A percentile compares a stretch with the other conserved stretches of the same genome.
Evolutionary conservation across 2,329 filamentous ascomycete genomes (phyloP).

Genomic region (Ilyonectria sp.): DNA sequence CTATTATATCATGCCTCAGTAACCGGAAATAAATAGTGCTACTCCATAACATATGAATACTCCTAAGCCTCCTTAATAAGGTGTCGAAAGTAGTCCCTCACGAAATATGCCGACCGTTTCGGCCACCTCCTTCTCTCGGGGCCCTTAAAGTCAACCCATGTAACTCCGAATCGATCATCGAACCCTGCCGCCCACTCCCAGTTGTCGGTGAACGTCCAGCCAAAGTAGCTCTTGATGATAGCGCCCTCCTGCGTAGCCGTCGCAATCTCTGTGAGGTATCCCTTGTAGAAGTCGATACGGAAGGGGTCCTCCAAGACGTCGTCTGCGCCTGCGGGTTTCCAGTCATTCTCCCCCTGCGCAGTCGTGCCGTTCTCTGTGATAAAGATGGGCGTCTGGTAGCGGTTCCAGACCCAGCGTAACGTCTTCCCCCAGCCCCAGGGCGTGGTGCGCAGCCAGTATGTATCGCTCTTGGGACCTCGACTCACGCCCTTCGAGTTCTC

Average conservation of each 20-base stretch:
- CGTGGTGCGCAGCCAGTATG: constrained; percentile 56
- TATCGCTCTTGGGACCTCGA: constrained; percentile 56
- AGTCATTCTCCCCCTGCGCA: constrained; percentile 56
- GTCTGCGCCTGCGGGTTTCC: constrained; percentile 46
- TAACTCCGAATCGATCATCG: constrained; percentile 57
- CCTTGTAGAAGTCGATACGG: constrained; percentile 56
- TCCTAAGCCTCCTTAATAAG: constrained; percentile 33
- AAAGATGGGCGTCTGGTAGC: constrained; percentile 58
- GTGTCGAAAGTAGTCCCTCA: constrained; percentile 39
- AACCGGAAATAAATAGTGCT: not conserved
- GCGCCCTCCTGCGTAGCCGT: constrained; percentile 56
- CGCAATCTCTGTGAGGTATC: constrained; percentile 56
- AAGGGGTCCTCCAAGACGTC: constrained; percentile 56
- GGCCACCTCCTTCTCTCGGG: constrained; percentile 38
- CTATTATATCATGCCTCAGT: too few species aligned
- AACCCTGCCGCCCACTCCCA: constrained; percentile 62
- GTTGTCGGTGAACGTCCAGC: constrained; percentile 60
- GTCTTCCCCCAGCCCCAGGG: constrained; percentile 57
- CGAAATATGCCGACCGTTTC: constrained; percentile 43
- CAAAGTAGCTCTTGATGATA: constrained; percentile 58
- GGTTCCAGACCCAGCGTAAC: constrained; percentile 58
- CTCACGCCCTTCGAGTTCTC: constrained; percentile 52
- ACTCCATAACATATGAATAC: not conserved
- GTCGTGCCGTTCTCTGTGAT: constrained; percentile 61
- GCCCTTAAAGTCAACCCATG: constrained; percentile 56